Conservation (phyloP, 2,329 filamentous ascomycete genomes). For the Aspergillus tamarii region DNA sequence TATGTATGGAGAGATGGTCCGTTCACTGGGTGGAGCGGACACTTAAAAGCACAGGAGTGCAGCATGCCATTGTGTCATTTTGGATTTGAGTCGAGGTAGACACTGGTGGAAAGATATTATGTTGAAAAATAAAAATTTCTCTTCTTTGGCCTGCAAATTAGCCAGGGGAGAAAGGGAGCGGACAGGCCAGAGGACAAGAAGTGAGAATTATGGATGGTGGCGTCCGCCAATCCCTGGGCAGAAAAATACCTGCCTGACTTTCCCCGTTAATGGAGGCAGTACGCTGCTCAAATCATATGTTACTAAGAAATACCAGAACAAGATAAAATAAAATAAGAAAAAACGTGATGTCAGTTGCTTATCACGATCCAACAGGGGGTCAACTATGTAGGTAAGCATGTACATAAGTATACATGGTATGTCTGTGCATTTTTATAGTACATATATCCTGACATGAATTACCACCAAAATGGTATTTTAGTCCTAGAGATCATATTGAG, state of each 20-base stretch:
- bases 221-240: conserved; percentile 6
- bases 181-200: not conserved
- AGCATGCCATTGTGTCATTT: not conserved
- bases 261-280: not conserved
- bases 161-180: not conserved
- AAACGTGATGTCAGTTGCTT: not conserved
- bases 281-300: not conserved
- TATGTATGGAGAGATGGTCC: not conserved
- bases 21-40: not conserved
- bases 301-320: not conserved
- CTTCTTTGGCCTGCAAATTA: not conserved
- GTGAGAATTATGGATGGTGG: conserved; percentile 4
- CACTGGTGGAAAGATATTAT: not conserved
- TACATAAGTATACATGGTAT: not conserved
- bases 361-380: not conserved
- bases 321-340: not conserved
- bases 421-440: not conserved
- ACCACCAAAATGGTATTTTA: too few relatives aligned
- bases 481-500: too few relatives aligned
- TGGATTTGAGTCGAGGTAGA: not conserved
- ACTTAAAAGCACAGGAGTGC: not conserved
- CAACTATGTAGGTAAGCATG: not conserved
- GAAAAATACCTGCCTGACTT: conserved; percentile 3
- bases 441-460: not conserved
- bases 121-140: not conserved